Base-by-base conservation (phyloP, 2,329 filamentous ascomycete species). In the Polychaeton citri region DNA sequence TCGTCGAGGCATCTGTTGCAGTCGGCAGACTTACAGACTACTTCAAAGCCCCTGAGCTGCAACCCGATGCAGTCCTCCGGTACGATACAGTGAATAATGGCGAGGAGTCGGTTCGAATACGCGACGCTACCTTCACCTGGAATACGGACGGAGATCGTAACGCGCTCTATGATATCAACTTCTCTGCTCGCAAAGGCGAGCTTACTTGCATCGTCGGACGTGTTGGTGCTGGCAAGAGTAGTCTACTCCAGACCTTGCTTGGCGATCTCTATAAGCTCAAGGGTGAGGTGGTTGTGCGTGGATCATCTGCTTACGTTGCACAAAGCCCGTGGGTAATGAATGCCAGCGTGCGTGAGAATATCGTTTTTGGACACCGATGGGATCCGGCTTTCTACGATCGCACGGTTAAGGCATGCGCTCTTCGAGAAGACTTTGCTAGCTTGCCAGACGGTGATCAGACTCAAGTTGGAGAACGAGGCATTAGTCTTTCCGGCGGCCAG, bases 271-370 rank as follows among this genome's bases (percentile, higher is more conserved):
- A 81, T 78, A 96, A 95, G 58, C 69, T 80, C 34, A 76, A 82
- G 41, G 90, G 90, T 33, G 71, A 82, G 43, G 88, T 95, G 3
- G 69, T 81, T 37, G 70, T 98, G 7, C 78, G 82, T 47, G 92
- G 90, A 32, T 75, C 71, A 19, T 74, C 85, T 28, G 90, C 90
- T 1, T 98, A 96, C 56, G 90, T 93, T 39, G 83, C 86, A 12
- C 92, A 98, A 58, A 78, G 83, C 51, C 69, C 86, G 15, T 98
- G 92, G 90, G 82, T 98, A 35, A 88, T 96, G 78, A 98, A 98
- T 54, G 90, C 90, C 6, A 93, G 83, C 19, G 87, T 98, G 38
- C 84, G 86, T 50, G 90, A 98, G 54, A 98, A 98, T 54, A 94
- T 98, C 48, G 70, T 95, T 4, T 98, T 98, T 53, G 90, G 90